Base-by-base conservation (phyloP, 108 stramenopile species). In the Thalassiosira profunda region DNA sequence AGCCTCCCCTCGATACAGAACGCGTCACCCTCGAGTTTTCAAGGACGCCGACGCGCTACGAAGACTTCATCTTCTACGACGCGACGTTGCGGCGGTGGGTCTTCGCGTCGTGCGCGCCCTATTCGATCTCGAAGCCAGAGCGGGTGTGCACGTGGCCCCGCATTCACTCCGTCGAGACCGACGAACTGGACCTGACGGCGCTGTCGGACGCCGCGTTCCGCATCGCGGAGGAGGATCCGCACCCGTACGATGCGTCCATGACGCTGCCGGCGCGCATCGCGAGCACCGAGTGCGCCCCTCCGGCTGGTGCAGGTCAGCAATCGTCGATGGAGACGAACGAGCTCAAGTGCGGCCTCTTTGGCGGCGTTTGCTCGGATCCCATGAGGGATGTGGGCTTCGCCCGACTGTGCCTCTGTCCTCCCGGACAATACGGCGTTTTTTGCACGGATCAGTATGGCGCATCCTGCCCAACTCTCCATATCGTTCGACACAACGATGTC, bases 341-440 rank as follows among this genome's bases (percentile, higher is more conserved):
- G n/a, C n/a, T 53, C 17, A 23, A 26, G 4, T 53, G 52, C 52
- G 20, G 18, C 20, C 24, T 26, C 14, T 53, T 20, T 5, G 52
- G 52, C 33, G 52, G 52, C 7, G 52, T 14, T 4, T 53, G 52
- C 14, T 53, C 52, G 11, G 23, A 20, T 53, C 52, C 52, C 8
- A 26, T 31, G n/a, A 30, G 33, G 14, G 25, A 53, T 12, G 4
- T 53, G 28, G 52, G 52, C 5, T 53, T 12, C 17, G 20, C 17
- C n/a, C 28, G 52, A 28, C 12, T 31, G 4, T 53, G 52, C 20
- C 17, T 53, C 33, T 53, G 52, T 23, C 52, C 52, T 5, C 24
- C 5, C 8, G 52, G 52, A 12, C 23, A 53, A 28, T 53, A 14
- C 20, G 52, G 52, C 5, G 5, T 23, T 6, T 28, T 26, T 26